Evolutionary conservation across 2,329 filamentous ascomycete genomes (phyloP), one percentile per base, ranked within the genome.

Genomic region (Tolypocladium inflatum): DNA sequence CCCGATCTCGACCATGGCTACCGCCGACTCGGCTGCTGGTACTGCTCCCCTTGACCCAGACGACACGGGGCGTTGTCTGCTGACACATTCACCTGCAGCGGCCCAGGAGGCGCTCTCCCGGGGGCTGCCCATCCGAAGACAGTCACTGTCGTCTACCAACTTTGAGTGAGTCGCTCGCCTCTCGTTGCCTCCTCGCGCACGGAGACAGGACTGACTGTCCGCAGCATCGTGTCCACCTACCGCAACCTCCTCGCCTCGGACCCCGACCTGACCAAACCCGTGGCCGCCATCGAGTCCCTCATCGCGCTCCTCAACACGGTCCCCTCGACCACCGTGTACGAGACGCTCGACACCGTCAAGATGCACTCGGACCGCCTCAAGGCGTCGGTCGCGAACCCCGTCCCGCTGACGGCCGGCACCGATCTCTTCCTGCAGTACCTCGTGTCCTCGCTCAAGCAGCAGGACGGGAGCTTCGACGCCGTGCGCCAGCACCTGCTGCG

Each of bases 381-480:
- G 72, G 80, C 80, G 59, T 85, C 86, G 23, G 88, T 96, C 56
- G 81, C 88, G 9, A 97, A 99, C 75, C 90, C 92, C 17, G 90
- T 97, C 58, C 93, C 92, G 5, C 84, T 97, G 19, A 91, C 90
- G 54, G 94, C 95, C 57, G 94, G 94, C 67, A 96, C 92, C 60
- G 92, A 97, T 72, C 85, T 97, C 59, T 97, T 99, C 79, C 89
- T 94, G 71, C 88, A 93, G 70, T 97, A 96, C 74, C 84, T 99
- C 65, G 88, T 96, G 67, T 85, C 86, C 58, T 91, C 81, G 62
- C 79, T 87, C 70, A 82, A 81, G 74, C 78, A 81, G 75, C 78
- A 80, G 63, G 74, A 76, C 55, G 68, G 69, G 53, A 70, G 67
- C 65, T 97, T 97, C 73, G 89, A 92, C 62, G 84, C 87, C 55